Percentiles rank a stretch among this genome's conserved stretches.
Conservation (phyloP, 1,139 yeast genomes). For the Debaryomycetaceae sp. region DNA sequence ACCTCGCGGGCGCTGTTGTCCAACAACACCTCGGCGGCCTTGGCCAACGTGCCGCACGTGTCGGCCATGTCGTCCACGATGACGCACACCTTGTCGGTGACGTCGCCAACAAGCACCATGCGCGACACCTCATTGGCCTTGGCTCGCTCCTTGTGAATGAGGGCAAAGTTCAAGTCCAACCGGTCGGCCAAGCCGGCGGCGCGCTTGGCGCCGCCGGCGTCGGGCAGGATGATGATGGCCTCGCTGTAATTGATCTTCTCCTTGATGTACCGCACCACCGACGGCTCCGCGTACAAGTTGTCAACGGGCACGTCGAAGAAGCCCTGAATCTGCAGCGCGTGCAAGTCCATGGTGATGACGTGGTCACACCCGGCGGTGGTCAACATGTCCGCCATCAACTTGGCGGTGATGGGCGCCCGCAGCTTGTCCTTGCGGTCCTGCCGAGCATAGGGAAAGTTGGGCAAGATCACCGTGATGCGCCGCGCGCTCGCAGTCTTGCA, state of each 20-base stretch:
- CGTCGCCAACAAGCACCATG: constrained; percentile 80
- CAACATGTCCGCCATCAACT: constrained; percentile 67
- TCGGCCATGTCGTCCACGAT: constrained; percentile 83
- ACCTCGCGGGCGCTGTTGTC: constrained; percentile 68
- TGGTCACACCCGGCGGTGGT: constrained; percentile 81
- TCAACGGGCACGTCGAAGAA: constrained; percentile 80
- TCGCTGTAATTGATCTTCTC: constrained; percentile 46
- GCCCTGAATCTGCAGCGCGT: constrained; percentile 83
- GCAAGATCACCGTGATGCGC: constrained; percentile 73
- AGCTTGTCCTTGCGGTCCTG: constrained; percentile 81
- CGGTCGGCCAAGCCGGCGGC: constrained; percentile 78
- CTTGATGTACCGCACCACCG: constrained; percentile 63
- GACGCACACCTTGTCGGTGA: constrained; percentile 61
- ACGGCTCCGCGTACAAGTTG: constrained; percentile 77
- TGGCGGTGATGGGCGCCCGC: constrained; percentile 80
- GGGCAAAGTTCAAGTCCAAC: constrained; percentile 70
- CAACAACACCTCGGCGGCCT: constrained; percentile 65
- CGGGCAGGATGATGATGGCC: constrained; percentile 69
- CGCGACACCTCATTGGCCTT: constrained; percentile 73
- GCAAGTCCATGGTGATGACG: constrained; percentile 79
- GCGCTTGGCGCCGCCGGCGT: constrained; percentile 84
- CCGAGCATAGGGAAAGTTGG: constrained; percentile 79
- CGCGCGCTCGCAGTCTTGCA: constrained; percentile 78
- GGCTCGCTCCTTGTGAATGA: constrained; percentile 79
- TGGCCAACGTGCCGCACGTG: constrained; percentile 76